Conservation (phyloP, 2,329 filamentous ascomycete genomes). For the Pyricularia pennisetigena region DNA sequence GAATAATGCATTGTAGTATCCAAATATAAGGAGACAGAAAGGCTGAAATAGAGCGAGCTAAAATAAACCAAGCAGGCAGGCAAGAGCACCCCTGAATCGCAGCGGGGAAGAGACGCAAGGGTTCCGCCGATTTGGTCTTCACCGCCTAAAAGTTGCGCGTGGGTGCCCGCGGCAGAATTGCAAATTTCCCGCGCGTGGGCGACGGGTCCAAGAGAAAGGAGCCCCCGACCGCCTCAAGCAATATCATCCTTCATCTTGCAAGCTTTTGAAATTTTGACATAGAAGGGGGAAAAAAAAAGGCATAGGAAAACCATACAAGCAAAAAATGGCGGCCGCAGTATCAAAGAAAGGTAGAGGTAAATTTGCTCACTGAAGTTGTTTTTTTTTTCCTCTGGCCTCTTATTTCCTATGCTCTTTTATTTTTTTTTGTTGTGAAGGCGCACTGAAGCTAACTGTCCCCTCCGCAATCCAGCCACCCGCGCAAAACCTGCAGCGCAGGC, state of each 20-base stretch:
- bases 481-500: conserved; percentile 3
- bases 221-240: not conserved
- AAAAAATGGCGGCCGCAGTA: not conserved
- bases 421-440: not conserved
- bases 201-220: not conserved
- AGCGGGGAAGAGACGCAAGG: not conserved
- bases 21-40: not conserved
- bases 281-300: not conserved
- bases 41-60: not conserved
- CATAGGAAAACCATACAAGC: not conserved
- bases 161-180: not conserved
- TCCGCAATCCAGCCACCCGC: not conserved
- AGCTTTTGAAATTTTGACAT: not conserved
- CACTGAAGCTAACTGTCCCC: not conserved
- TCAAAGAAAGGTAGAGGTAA: not conserved
- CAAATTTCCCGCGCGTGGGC: not conserved
- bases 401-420: not conserved
- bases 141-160: conserved; percentile 1
- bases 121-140: not conserved
- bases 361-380: not conserved
- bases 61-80: not conserved
- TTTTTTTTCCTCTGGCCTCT: not conserved
- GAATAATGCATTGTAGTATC: not conserved
- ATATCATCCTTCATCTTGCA: not conserved
- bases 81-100: not conserved